Evolutionary conservation across 2,329 filamentous ascomycete species (phyloP), one percentile per base, ranked within the genome.

Genomic region (Davidsoniella neocaledoniae): DNA sequence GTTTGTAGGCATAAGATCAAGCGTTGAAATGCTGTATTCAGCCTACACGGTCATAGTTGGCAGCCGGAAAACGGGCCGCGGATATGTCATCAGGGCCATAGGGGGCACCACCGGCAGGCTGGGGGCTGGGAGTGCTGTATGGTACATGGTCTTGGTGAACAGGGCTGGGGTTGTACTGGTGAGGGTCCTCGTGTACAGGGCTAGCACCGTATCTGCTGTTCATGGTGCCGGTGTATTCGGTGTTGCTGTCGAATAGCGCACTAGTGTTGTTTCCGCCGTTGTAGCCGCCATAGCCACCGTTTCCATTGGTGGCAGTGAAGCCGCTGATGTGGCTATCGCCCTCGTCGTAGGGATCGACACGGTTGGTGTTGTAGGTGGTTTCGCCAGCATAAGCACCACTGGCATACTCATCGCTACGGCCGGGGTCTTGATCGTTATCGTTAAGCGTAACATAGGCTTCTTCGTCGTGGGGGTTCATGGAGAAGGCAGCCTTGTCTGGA

Each of bases 401-500:
- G 46, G 54, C 58, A 47, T 60, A 60, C 19, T 55, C 57, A 55
- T 58, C 57, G 54, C 59, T 62, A 39, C 58, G 60, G 55, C 62
- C 63, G 36, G 60, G 60, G 49, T 73, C 67, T 54, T 76, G 68
- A 57, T 77, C 71, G 1, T 48, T 29, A 63, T 69, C 67, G 61
- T 77, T 70, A 54, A 81, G 70, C 12, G 74, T 74, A 46, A 77
- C 74, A 58, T 81, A 81, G 41, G 74, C 71, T 58, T 81, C 77
- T 55, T 81, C 77, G 57, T 77, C 76, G 58, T 78, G 73, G n/a
- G 76, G 75, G 12, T 74, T 75, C 62, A 77, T 79, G 51, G 76
- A 79, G 64, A 82, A 82, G 53, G 77, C 77, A 25, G 77, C 77
- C 66, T 81, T 81, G 62, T 82, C 77, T 0, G 78, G 78, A 60